Evolutionary conservation across 352 stramenopile species (phyloP), one percentile per base, ranked within the genome.

Genomic region (Globisporangium middletonii): DNA sequence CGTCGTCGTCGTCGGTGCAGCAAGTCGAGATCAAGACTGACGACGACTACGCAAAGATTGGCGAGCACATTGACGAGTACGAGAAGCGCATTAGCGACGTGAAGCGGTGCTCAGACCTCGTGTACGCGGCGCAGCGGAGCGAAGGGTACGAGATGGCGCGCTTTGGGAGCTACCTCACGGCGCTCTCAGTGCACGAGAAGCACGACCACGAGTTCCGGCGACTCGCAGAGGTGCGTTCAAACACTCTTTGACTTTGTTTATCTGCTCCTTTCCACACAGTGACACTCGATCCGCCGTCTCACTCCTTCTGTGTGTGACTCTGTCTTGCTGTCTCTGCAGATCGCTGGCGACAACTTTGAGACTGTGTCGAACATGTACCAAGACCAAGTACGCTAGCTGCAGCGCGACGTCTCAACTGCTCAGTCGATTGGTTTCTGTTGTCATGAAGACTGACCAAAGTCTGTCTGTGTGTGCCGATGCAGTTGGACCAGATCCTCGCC

Each of bases 141-240:
- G 81, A 93, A 77, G 85, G 85, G 9, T 95, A 95, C 54, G 85
- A 95, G 53, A 77, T 93, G 74, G 93, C 85, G 27, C 72, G 85
- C 13, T 95, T 92, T 64, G 85, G 85, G 15, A 92, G 74, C 57
- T 95, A 93, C 61, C 67, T 95, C 30, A 85, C 81, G 16, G 79
- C 77, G 35, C 56, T 95, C 26, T 80, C 83, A 2, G 79, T 78
- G 15, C 83, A 92, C 33, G 83, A 93, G 41, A 89, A 91, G 59
- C 72, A 67, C 47, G 79, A 93, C 62, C 65, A 62, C 19, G 72
- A 86, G n/a, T 91, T 92, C 79, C 87, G 77, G 18, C 71, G 77
- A 37, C 67, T 94, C 41, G 67, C 78, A 41, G 82, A 88, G 68
- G 83, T 91, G 38, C 19, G 51, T 45, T 30, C 0, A 11, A 4